These are phyloP conservation scores for Cyberlindnera mycetangii DNA, from an alignment of 805 yeast genomes.

Conservation along the genomic window DNA sequence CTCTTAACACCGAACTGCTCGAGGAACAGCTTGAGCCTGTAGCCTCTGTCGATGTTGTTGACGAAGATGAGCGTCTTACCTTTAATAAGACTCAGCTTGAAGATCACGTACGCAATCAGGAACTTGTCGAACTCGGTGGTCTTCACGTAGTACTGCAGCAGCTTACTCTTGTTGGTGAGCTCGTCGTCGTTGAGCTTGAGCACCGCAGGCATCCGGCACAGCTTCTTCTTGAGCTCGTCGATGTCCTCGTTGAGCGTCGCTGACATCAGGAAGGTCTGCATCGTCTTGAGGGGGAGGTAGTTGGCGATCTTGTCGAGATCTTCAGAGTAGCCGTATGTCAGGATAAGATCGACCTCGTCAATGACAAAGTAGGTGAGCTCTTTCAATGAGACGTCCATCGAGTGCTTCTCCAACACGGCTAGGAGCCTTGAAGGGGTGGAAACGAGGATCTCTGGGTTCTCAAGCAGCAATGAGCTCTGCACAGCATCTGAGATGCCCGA, in stretches of 20 bases:
- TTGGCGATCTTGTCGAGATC: constrained; percentile 69
- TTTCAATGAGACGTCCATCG: constrained; percentile 47
- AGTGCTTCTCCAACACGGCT: constrained; percentile 46
- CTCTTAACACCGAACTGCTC: constrained; percentile 93
- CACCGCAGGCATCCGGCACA: constrained; percentile 80
- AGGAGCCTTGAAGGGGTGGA: constrained; percentile 85
- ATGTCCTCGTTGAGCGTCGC: constrained; percentile 92
- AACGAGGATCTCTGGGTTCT: constrained; percentile 75
- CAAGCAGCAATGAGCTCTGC: constrained; percentile 62
- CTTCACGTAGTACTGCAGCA: constrained; percentile 83
- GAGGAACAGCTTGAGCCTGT: constrained; percentile 81
- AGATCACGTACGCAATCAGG: constrained; percentile 83
- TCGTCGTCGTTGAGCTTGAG: constrained; percentile 75
- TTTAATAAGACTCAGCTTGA: constrained; percentile 81
- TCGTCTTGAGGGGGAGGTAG: constrained; percentile 63
- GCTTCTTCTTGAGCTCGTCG: constrained; percentile 66
- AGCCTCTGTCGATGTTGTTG: constrained; percentile 92
- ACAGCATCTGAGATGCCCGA: constrained; percentile 67
- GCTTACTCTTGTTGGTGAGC: constrained; percentile 48
- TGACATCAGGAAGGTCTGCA: constrained; percentile 93
- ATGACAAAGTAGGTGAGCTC: constrained; percentile 70
- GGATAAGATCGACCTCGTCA: constrained; percentile 91
- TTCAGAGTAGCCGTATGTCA: constrained; percentile 87
- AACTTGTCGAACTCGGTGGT: constrained; percentile 91
- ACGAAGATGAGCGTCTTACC: constrained; percentile 92